phyloP scores from a whole-genome alignment of 257 asterid species.

The Eucommia ulmoides region DNA sequence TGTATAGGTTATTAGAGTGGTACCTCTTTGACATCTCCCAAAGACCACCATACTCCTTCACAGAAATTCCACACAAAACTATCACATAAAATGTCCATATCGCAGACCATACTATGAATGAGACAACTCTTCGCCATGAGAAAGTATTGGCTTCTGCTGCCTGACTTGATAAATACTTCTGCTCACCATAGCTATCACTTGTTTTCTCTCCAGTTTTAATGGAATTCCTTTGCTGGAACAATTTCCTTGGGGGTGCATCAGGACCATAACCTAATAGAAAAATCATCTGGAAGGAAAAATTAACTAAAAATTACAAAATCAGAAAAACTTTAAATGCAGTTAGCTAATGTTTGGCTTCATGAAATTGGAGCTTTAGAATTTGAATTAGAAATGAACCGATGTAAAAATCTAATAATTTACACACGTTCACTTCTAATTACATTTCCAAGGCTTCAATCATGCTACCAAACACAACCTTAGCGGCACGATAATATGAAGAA shows the following conservation, averaged over 20 bases:
- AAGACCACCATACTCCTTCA: conserved; percentile 74
- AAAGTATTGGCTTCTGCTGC: conserved; percentile 18
- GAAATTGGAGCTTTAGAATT: no score
- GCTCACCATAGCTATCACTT: conserved; percentile 15
- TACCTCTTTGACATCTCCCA: conserved; percentile 83
- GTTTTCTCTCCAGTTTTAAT: conserved; percentile 26
- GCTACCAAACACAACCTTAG: no score
- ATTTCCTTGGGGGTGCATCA: conserved; percentile 76
- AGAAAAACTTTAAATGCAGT: no score
- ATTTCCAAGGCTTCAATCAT: no score
- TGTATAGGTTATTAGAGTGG: background rate
- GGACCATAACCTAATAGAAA: conserved; percentile 72
- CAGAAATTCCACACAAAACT: conserved; percentile 47
- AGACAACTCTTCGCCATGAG: conserved; percentile 46
- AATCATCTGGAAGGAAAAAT: conserved; percentile 37
- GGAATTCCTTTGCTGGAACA: conserved; percentile 31
- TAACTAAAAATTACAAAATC: background rate
- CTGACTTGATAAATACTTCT: conserved; percentile 17
- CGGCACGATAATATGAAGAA: no score
- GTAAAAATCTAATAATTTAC: no score
- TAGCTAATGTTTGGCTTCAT: no score
- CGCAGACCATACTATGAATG: conserved; percentile 57
- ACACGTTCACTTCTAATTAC: no score
- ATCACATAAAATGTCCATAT: conserved; percentile 60
- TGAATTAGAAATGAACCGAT: no score